Evolutionary conservation across 2,329 filamentous ascomycete species (phyloP).

Genomic region (Lecanicillium sp.): DNA sequence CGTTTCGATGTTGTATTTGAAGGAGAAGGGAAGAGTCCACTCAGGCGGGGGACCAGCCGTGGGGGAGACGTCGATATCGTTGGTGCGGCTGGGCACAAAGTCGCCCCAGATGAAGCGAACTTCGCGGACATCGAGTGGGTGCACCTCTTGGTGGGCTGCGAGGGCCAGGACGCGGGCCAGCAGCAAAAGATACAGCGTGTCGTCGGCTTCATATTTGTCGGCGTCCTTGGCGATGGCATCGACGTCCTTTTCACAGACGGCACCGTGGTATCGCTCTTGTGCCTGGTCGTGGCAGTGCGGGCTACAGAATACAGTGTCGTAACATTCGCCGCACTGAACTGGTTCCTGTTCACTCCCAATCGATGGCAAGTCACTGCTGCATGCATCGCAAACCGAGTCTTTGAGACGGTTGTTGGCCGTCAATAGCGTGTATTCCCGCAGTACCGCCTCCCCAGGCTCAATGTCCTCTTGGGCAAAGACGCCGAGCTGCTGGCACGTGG

Average conservation of each 20-base stretch:
- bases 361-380: slow-evolving; percentile 65
- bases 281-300: slow-evolving; percentile 53
- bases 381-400: slow-evolving; percentile 84
- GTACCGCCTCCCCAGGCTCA: slow-evolving; percentile 64
- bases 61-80: slow-evolving; percentile 49
- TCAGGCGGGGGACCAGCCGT: slow-evolving; percentile 51
- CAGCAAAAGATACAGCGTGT: slow-evolving; percentile 57
- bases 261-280: slow-evolving; percentile 55
- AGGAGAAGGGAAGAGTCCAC: slow-evolving; percentile 71
- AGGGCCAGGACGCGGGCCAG: slow-evolving; percentile 59
- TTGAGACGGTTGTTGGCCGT: slow-evolving; percentile 86
- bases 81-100: slow-evolving; percentile 47
- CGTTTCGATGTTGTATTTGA: slow-evolving; percentile 66
- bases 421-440: slow-evolving; percentile 77
- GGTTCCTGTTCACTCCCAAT: slow-evolving; percentile 41
- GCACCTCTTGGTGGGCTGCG: slow-evolving; percentile 51
- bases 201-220: slow-evolving; percentile 52
- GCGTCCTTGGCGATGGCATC: slow-evolving; percentile 61
- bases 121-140: slow-evolving; percentile 58
- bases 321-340: slow-evolving; percentile 55
- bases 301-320: slow-evolving; percentile 62
- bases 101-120: slow-evolving; percentile 67
- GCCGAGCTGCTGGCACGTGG: slow-evolving; percentile 71
- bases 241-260: slow-evolving; percentile 60
- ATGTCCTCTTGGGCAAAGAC: slow-evolving; percentile 85